Percentiles rank a stretch among this genome's conserved stretches.
phyloP scores from a whole-genome alignment of 176 grass and related monocot species.

The Canna indica region DNA sequence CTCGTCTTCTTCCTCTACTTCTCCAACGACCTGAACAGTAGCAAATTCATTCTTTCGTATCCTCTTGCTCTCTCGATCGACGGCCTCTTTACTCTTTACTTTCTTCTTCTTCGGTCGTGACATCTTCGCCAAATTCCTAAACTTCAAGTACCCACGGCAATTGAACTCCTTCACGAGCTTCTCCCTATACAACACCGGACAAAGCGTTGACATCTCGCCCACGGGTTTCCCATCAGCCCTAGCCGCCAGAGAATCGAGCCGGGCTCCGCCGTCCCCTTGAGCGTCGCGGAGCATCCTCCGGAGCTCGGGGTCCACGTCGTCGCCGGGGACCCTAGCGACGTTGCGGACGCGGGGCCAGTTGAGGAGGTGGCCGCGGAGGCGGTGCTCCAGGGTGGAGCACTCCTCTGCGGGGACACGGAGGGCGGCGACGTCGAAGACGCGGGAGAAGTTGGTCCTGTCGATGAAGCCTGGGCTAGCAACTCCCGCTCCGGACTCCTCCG shows the following conservation, averaged over 20 bases:
- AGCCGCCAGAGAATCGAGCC: conserved; percentile 1
- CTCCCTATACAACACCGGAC: conserved; percentile 47
- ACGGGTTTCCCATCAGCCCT: not conserved
- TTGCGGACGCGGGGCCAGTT: conserved; percentile 87
- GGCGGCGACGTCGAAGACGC: conserved; percentile 60
- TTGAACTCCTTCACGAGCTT: conserved; percentile 76
- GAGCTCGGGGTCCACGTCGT: conserved; percentile 40
- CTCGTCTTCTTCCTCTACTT: conserved; percentile 21
- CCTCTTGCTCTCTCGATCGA: not conserved
- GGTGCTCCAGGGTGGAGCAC: conserved; percentile 66
- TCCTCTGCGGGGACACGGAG: conserved; percentile 67
- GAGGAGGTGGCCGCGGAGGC: conserved; percentile 84
- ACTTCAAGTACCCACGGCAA: conserved; percentile 55
- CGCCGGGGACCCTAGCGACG: conserved; percentile 42
- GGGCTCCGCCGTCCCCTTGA: conserved; percentile 12
- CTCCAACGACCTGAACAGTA: conserved; percentile 35
- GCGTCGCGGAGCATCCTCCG: conserved; percentile 20
- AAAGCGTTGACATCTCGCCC: conserved; percentile 2
- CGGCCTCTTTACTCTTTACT: conserved; percentile 7
- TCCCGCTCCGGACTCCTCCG: not conserved
- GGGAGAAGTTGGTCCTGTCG: conserved; percentile 29
- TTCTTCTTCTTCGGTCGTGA: conserved; percentile 68
- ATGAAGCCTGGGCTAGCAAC: not conserved
- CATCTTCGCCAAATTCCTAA: conserved; percentile 64
- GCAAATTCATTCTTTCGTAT: conserved; percentile 23